Evolutionary conservation across 768 basidiomycete genomes (phyloP).

Genomic region (Omphalotus guepiniiformis): DNA sequence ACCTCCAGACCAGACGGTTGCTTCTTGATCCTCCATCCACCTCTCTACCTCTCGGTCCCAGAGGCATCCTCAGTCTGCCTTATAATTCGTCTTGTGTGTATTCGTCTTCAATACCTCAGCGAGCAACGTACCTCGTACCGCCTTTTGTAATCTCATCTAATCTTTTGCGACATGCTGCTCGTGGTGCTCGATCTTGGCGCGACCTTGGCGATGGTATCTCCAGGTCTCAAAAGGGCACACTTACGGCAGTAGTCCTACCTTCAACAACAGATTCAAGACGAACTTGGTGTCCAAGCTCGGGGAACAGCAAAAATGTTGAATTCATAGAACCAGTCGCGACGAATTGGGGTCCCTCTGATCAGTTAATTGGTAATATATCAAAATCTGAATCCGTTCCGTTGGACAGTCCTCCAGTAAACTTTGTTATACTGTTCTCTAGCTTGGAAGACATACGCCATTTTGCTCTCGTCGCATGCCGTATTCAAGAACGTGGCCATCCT

Average conservation of each 20-base stretch:
- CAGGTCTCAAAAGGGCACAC: too few species aligned
- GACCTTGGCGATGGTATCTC: conserved; percentile 14
- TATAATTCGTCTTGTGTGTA: conserved; percentile 26
- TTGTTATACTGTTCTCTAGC: conserved; percentile 32
- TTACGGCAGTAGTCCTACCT: too few species aligned
- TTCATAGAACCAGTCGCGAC: too few species aligned
- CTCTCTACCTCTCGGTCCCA: conserved; percentile 38
- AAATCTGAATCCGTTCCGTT: not conserved
- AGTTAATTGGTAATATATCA: conserved; percentile 2
- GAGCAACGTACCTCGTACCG: conserved; percentile 52
- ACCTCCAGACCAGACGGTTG: conserved; percentile 25
- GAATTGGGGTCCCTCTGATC: conserved; percentile 10
- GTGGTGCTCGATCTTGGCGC: conserved; percentile 21
- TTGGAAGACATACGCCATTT: conserved; percentile 30
- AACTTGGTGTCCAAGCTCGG: too few species aligned
- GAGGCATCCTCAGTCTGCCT: conserved; percentile 23
- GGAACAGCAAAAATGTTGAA: too few species aligned
- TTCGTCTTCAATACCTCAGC: conserved; percentile 26
- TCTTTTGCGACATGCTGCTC: conserved; percentile 19
- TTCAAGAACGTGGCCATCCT: conserved; percentile 25
- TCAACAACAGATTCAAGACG: too few species aligned
- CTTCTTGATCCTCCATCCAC: conserved; percentile 40
- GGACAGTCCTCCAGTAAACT: conserved; percentile 15
- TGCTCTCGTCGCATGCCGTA: conserved; percentile 30
- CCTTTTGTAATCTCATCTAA: conserved; percentile 50